A percentile compares a stretch with the other conserved stretches of the same genome.
Conservation (phyloP, 495 filamentous ascomycete genomes). For the Hypoxylon fragiforme region DNA sequence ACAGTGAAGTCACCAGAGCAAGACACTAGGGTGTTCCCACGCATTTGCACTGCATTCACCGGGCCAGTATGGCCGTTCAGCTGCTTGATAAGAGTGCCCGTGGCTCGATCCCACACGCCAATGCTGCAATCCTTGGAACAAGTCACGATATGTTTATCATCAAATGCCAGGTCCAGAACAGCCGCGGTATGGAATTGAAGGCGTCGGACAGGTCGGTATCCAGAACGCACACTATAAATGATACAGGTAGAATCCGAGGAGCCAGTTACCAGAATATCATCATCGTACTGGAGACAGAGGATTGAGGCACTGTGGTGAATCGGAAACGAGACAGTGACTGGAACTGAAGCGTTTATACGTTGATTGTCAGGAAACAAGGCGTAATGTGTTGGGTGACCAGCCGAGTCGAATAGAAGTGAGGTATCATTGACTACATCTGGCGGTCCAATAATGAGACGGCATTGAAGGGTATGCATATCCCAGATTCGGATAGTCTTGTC, state of each 20-base stretch:
- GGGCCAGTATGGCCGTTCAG: slow-evolving; percentile 84
- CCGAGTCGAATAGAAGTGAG: slow-evolving; percentile 48
- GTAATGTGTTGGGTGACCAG: slow-evolving; percentile 50
- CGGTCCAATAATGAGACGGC: slow-evolving; percentile 75
- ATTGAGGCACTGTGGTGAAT: slow-evolving; percentile 84
- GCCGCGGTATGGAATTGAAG: slow-evolving; percentile 78
- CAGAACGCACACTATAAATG: slow-evolving; percentile 78
- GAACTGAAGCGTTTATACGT: slow-evolving; percentile 47
- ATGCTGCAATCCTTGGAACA: slow-evolving; percentile 94
- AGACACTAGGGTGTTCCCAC: slow-evolving; percentile 86
- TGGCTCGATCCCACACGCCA: slow-evolving; percentile 87
- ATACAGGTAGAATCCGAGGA: slow-evolving; percentile 93
- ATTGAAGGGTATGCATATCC: slow-evolving; percentile 85
- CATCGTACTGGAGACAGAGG: slow-evolving; percentile 91
- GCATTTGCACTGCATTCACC: slow-evolving; percentile 93
- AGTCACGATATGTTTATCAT: slow-evolving; percentile 88
- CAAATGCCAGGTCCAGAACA: slow-evolving; percentile 90
- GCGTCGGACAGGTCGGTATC: slow-evolving; percentile 76
- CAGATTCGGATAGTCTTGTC: slow-evolving; percentile 94
- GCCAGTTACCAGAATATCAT: slow-evolving; percentile 88
- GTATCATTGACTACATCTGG: slow-evolving; percentile 51
- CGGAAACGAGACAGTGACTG: slow-evolving; percentile 52
- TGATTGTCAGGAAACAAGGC: slow-evolving; percentile 49
- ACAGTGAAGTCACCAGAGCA: slow-evolving; percentile 91
- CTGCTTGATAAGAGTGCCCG: slow-evolving; percentile 70